These are phyloP conservation scores for Hydnomerulius pinastri DNA, from an alignment of 768 basidiomycete species.

Conservation along the genomic window DNA sequence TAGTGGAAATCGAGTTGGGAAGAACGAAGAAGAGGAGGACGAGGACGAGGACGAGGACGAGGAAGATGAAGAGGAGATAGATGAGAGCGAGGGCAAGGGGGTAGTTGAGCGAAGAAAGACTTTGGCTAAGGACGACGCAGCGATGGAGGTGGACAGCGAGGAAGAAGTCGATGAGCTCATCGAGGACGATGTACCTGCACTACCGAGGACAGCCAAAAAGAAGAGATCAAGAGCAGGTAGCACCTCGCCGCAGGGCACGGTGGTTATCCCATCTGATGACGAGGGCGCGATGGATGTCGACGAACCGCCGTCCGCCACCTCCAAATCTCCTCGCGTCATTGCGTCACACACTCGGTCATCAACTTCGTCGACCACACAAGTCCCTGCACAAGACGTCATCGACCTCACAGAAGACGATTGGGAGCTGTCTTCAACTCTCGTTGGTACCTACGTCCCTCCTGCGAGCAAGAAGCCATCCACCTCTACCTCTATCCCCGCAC, in stretches of 20 bases:
- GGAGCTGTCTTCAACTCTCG: slow-evolving; percentile 27
- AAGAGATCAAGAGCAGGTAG: slow-evolving; percentile 14
- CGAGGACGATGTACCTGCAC: slow-evolving; percentile 13
- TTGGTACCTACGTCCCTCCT: slow-evolving; percentile 19
- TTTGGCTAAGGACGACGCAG: not conserved
- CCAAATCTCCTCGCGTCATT: slow-evolving; percentile 6
- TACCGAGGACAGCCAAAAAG: slow-evolving; percentile 7
- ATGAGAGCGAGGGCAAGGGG: slow-evolving; percentile 2
- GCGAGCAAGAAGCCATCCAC: slow-evolving; percentile 10
- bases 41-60: slow-evolving; percentile 8
- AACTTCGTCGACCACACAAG: not conserved
- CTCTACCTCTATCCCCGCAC: not conserved
- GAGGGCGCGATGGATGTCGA: slow-evolving; percentile 30
- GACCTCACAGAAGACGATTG: slow-evolving; percentile 19
- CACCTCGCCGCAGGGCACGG: slow-evolving; percentile 20
- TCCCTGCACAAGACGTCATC: not conserved
- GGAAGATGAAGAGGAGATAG: slow-evolving; percentile 14
- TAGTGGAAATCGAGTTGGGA: slow-evolving; percentile 35
- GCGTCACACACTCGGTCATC: not conserved
- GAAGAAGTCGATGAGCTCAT: slow-evolving; percentile 23
- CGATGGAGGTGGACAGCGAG: slow-evolving; percentile 9
- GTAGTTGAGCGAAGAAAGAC: not conserved
- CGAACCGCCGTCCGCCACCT: slow-evolving; percentile 18
- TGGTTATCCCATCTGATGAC: slow-evolving; percentile 23
- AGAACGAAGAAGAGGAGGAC: slow-evolving; percentile 17